Base-by-base conservation (phyloP, 106 monocot species). In the Dendrobium nobile region DNA sequence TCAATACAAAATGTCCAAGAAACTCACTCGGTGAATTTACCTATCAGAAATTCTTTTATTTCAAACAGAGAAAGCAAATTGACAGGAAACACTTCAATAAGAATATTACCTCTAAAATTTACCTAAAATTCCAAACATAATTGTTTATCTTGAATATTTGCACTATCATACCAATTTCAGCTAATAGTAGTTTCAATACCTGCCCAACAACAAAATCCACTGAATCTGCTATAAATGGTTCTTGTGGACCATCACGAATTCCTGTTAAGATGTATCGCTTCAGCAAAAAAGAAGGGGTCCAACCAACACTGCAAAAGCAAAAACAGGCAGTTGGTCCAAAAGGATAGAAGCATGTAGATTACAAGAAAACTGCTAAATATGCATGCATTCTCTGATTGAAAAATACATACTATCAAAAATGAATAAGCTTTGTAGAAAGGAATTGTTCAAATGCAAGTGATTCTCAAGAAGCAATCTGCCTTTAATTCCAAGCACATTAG, bases 191-290 rank as follows among this genome's bases (percentile, higher is more conserved):
- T 47, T 67, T 51, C 15, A 78, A 64, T 72, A 93, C 98, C 89
- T 99, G 98, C 19, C 87, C 87, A 80, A 99, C 98, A 74, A 99
- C 91, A 85, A 99, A 99, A 81, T 99, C 98, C 18, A 99, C 88
- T 20, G 98, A 95, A 65, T 95, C 95, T 3, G 98, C 92, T 68
- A 99, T 99, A 83, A 99, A 99, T 83, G 95, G 98, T 82, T 99
- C 98, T 76, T 95, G 98, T 7, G 95, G 95, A 64, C 91, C 98
- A 87, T 95, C 89, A 80, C 85, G 91, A 73, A 99, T 95, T 77
- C 95, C 98, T 81, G 88, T 90, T 77, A 99, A 89, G 26, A 99
- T 88, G 83, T 91, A 89, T 51, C 95, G 85, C 91, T 99, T 99
- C 88, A 99, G 85, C 81, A 99, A 81, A 93, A 99, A 99, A 48